phyloP scores from a whole-genome alignment of 768 basidiomycete species.

The Lactifluus pinguis region DNA sequence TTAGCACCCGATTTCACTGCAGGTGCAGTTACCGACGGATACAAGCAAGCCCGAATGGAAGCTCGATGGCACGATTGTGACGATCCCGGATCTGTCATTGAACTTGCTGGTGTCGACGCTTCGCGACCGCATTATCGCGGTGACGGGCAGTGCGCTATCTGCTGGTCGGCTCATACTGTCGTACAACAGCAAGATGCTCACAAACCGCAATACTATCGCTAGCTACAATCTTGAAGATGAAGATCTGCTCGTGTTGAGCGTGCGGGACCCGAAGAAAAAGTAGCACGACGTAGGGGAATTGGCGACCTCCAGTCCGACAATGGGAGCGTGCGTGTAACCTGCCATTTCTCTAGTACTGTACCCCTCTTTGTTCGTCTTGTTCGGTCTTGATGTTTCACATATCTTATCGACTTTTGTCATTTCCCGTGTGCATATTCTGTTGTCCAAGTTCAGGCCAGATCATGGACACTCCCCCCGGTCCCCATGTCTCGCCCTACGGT shows the following conservation, averaged over 20 bases:
- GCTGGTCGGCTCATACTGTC: conserved; percentile 76
- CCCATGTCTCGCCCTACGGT: too few species aligned
- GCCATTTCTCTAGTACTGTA: not conserved
- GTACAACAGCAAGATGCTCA: conserved; percentile 77
- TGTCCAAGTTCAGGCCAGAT: too few species aligned
- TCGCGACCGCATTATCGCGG: conserved; percentile 77
- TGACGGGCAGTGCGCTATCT: conserved; percentile 69
- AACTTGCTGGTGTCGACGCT: conserved; percentile 80
- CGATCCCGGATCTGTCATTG: conserved; percentile 75
- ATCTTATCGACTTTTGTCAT: not conserved
- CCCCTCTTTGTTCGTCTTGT: not conserved
- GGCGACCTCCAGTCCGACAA: not conserved
- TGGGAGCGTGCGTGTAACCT: not conserved
- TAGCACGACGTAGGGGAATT: conserved; percentile 5
- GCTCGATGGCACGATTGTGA: conserved; percentile 69
- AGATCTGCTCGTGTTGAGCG: conserved; percentile 66
- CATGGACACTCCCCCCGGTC: too few species aligned
- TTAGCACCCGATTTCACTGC: conserved; percentile 78
- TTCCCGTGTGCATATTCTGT: not conserved
- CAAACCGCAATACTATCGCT: conserved; percentile 78
- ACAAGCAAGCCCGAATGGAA: conserved; percentile 89
- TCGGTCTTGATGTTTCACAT: not conserved
- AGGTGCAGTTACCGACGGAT: conserved; percentile 76
- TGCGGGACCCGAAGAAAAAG: conserved; percentile 73
- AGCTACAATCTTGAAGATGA: conserved; percentile 88